Conservation (phyloP, 768 basidiomycete species). For the Lanmaoa rubissima region DNA sequence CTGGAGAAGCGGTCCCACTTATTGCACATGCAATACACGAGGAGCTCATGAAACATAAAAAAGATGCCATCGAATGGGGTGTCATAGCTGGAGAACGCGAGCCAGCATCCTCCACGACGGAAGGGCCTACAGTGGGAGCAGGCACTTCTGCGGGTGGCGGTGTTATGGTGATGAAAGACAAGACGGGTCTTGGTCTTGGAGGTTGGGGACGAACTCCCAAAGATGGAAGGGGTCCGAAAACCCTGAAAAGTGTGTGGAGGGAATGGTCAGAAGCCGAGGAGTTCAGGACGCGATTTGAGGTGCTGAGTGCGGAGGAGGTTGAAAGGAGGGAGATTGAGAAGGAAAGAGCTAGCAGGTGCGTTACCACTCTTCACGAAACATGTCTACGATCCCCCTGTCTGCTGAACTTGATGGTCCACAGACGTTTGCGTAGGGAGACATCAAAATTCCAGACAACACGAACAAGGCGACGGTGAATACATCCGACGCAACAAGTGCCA, state of each 20-base stretch:
- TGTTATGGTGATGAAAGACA: conserved; percentile 68
- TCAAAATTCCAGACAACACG: conserved; percentile 60
- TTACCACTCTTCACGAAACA: conserved; percentile 6
- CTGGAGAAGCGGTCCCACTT: conserved; percentile 84
- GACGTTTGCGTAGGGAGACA: conserved; percentile 62
- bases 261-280: conserved; percentile 94
- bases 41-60: conserved; percentile 93
- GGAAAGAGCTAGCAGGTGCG: conserved; percentile 72
- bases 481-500: background rate
- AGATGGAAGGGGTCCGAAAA: conserved; percentile 78
- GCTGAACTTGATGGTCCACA: conserved; percentile 24
- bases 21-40: conserved; percentile 94
- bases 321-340: conserved; percentile 86
- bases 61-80: conserved; percentile 93
- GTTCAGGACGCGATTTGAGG: conserved; percentile 85
- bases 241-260: conserved; percentile 85
- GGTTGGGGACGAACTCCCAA: conserved; percentile 76
- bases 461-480: conserved; percentile 36
- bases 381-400: background rate
- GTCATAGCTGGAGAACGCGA: conserved; percentile 65
- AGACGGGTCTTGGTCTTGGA: conserved; percentile 75
- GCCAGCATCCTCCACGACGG: conserved; percentile 14
- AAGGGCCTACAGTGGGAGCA: conserved; percentile 12
- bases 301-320: conserved; percentile 86
- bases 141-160: conserved; percentile 27